Base-by-base conservation (phyloP, 225 moss, liverwort and hornwort genomes). In the Thuidium tamariscinum region DNA sequence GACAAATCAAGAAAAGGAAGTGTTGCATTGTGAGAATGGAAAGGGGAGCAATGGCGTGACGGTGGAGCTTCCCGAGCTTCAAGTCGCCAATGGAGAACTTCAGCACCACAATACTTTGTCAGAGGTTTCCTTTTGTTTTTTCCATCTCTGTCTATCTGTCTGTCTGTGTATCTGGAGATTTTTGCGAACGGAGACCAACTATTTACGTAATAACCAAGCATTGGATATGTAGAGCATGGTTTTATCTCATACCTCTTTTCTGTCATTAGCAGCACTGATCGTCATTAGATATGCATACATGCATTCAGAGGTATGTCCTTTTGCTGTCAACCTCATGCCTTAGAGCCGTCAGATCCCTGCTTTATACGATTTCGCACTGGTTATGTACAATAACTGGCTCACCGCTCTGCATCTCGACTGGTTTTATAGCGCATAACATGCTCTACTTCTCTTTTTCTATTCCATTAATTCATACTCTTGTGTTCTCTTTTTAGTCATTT, bases 1-100 rank as follows among this genome's bases (percentile, higher is more conserved):
- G 88, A 75, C 87, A 46, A 83, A 44, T 85, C 88, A 87, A 54
- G 93, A 87, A 59, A 90, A 89, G 79, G 91, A 91, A 41, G 85
- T 51, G 11, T 39, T 36, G 80, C 87, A 76, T 82, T 87, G 68
- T 79, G 92, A 85, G 82, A 92, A 88, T 48, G 89, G 82, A 74
- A 93, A 87, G 67, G 89, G 84, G 67, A 74, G 71, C 63, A 41
- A 70, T 75, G 82, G 65, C 25, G 61, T 82, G 7, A 62, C 37
- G 57, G 84, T 74, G 80, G 80, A 77, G 30, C 74, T 77, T 30
- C 32, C 41, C 27, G 88, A 89, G 63, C 69, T 70, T 39, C 76
- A 80, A 80, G 44, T 66, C 22, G 74, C 44, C 55, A 84, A 89
- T 42, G 86, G 83, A 64, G 85, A 59, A 37, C 81, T 85, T 37